Percentiles rank a stretch among this genome's conserved stretches.
phyloP scores from a whole-genome alignment of 2,329 filamentous ascomycete species.

The Dothistroma pini region DNA sequence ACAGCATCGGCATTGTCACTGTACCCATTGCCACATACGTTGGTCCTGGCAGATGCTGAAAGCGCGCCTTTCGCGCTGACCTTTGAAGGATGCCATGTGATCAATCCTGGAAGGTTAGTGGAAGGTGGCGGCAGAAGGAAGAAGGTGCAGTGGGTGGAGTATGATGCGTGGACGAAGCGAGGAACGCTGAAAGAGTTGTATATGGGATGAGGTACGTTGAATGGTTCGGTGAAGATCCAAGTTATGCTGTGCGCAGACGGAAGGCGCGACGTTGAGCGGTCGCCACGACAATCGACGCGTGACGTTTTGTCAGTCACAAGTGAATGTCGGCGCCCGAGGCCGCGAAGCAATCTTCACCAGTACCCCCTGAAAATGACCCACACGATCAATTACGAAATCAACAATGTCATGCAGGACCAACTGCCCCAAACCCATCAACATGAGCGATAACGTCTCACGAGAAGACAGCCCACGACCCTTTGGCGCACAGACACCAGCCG shows the following conservation, averaged over 20 bases:
- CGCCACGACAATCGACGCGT: not conserved
- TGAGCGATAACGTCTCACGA: not conserved
- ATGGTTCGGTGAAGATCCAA: not conserved
- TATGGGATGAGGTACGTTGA: constrained; percentile 22
- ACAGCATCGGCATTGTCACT: constrained; percentile 68
- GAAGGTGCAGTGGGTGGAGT: constrained; percentile 78
- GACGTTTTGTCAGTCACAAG: not conserved
- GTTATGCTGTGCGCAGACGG: not conserved
- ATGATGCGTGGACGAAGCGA: constrained; percentile 61
- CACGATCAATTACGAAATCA: not conserved
- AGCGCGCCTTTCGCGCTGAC: constrained; percentile 80
- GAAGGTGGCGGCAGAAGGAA: constrained; percentile 58
- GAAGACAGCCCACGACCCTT: not conserved
- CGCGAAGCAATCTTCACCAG: not conserved
- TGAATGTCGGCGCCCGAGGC: not conserved
- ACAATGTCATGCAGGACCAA: not conserved
- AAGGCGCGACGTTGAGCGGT: not conserved
- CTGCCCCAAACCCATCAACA: not conserved
- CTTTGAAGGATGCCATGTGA: constrained; percentile 92
- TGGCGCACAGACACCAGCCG: constrained; percentile 4
- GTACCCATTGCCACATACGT: constrained; percentile 81
- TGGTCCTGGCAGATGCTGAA: constrained; percentile 79
- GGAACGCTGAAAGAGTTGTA: constrained; percentile 61
- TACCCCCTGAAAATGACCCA: not conserved
- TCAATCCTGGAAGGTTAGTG: constrained; percentile 82